Base-by-base conservation (phyloP, 1,284 basidiomycete species). In the Naganishia sp. region DNA sequence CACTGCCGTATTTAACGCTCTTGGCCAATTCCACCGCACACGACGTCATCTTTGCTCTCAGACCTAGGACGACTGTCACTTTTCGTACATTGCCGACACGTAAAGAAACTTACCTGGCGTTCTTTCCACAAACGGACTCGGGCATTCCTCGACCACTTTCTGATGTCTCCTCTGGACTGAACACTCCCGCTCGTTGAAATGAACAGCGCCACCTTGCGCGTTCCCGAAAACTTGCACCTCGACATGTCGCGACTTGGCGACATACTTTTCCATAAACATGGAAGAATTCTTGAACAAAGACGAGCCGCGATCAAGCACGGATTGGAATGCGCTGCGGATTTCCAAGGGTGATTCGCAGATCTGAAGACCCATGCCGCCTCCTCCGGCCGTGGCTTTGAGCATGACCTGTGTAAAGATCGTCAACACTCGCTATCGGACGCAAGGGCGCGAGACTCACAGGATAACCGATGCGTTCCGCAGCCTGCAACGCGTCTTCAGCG, bases 221-320 rank as follows among this genome's bases (percentile, higher is more conserved):
- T 89, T 84, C 17, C 87, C 88, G 69, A 89, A 88, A 0, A 89
- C 82, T 83, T 89, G 87, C 0, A 89, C 82, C 75, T 90, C 87
- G 49, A 90, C 83, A 72, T 89, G 87, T 15, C 85, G 79, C 0
- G 85, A 84, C 10, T 80, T 76, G 1, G 81, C 77, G 66, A 85
- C 82, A 73, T 85, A 89, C 55, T 83, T 82, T 72, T 89, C 88
- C 18, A 89, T 72, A 69, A 89, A 87, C 28, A 89, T 76, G 0
- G 83, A 83, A 1, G 77, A 77, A 68, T 87, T 80, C 21, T 81
- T 79, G 75, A 88, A 89, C 2, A 87, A 73, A 2, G 70, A 69
- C 2, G 68, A 57, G 42, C 68, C 67, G 41, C 80, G 57, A 7
- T 71, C 70, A 9, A 52, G 31, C 35, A 72, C 71, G 15, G 72